phyloP scores from a whole-genome alignment of 192 early-diverging fungal genomes.

The Podila verticillata region DNA sequence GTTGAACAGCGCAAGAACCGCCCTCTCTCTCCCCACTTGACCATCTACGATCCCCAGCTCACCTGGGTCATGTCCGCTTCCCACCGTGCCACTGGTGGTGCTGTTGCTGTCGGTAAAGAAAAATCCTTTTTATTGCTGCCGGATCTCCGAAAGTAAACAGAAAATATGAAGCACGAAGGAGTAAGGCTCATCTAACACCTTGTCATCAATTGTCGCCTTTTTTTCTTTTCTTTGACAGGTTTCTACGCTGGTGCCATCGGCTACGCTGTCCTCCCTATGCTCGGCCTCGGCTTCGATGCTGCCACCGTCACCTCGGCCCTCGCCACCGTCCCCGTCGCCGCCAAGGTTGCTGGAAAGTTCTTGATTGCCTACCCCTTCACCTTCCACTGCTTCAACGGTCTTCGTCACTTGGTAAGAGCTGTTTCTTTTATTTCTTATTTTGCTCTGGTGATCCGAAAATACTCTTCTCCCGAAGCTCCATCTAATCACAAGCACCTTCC shows the following conservation, averaged over 20 bases:
- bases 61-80: constrained; percentile 80
- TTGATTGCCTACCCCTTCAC: constrained; percentile 75
- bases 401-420: constrained; percentile 90
- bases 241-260: constrained; percentile 75
- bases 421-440: too few species aligned
- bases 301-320: constrained; percentile 72
- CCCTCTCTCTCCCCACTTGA: constrained; percentile 84
- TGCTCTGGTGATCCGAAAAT: too few species aligned
- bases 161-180: neutral
- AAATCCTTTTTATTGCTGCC: neutral
- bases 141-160: neutral
- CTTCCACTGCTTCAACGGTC: constrained; percentile 87
- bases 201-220: neutral
- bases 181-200: too few species aligned
- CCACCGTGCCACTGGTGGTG: constrained; percentile 82
- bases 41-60: constrained; percentile 93
- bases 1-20: constrained; percentile 68
- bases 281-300: constrained; percentile 72
- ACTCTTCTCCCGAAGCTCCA: too few species aligned
- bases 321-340: constrained; percentile 72
- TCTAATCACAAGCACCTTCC: too few species aligned
- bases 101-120: constrained; percentile 69
- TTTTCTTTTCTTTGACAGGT: constrained; percentile 26
- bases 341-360: constrained; percentile 78
- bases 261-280: constrained; percentile 71